Evolutionary conservation across 2,329 filamentous ascomycete genomes (phyloP), one percentile per base, ranked within the genome.

Genomic region (Phyllosticta capitalensis): DNA sequence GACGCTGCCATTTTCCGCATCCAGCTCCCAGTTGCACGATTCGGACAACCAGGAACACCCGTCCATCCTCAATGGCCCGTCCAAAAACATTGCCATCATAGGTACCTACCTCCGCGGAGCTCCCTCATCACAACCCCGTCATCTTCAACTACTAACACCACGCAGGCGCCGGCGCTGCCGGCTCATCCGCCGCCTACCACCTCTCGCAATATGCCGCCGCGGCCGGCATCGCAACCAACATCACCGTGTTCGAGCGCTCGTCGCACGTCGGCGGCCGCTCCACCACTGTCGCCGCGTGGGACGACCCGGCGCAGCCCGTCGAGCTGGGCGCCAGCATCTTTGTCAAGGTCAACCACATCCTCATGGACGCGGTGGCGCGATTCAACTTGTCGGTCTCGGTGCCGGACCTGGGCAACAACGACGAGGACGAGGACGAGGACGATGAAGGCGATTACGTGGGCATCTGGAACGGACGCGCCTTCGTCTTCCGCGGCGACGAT

Each of bases 301-400:
- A 83, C 63, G 80, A 92, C 65, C 78, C 85, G 1, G 64, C 75
- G 0, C 76, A 85, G 48, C 87, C 88, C 1, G 82, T 96, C 38
- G 94, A 99, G 72, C 79, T 97, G 0, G 94, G 94, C 17, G 94
- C 89, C 10, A 92, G 88, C 62, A 96, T 97, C 66, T 99, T 97
- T 69, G 89, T 97, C 52, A 72, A 87, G 54, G 82, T 88, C 51
- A 99, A 97, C 69, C 78, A 84, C 48, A 96, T 95, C 67, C 81
- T 99, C 48, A 83, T 86, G 66, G 85, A 88, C 58, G 88, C 91
- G 0, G 85, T 83, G 7, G 74, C 81, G 30, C 79, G 83, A 14
- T 91, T 96, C 68, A 83, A 83, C n/a, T 83, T 99, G 3, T 75
- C 77, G 0, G 75, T 83, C 1, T 64, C 66, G 1, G 64, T 60